Evolutionary conservation across 2,329 filamentous ascomycete species (phyloP).

Genomic region (Alternaria arbusti): DNA sequence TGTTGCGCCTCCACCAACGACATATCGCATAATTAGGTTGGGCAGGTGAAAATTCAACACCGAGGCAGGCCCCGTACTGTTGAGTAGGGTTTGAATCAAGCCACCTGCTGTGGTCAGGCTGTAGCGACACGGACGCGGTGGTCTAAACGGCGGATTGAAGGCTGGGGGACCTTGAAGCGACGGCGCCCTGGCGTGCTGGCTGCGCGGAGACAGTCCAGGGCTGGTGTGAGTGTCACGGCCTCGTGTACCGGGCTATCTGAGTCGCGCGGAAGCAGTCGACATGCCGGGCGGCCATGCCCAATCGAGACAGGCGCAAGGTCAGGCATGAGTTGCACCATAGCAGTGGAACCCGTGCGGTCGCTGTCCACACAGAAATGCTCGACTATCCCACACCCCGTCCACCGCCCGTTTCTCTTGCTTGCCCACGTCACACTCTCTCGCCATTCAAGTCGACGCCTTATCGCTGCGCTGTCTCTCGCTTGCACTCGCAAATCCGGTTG

Average conservation of each 20-base stretch:
- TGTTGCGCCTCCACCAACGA: constrained; percentile 30
- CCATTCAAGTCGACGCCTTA: neutral
- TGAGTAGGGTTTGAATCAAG: constrained; percentile 14
- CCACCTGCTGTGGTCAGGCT: constrained; percentile 9
- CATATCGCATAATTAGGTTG: constrained; percentile 20
- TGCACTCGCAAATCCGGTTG: constrained; percentile 3
- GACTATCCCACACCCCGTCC: constrained; percentile 28
- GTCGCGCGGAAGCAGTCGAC: constrained; percentile 26
- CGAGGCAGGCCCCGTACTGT: constrained; percentile 7
- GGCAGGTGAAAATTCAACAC: constrained; percentile 25
- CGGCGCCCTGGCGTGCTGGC: constrained; percentile 15
- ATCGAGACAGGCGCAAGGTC: neutral
- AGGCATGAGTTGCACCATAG: constrained; percentile 26
- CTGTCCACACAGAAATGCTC: constrained; percentile 36
- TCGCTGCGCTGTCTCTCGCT: constrained; percentile 12
- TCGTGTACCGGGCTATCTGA: constrained; percentile 26
- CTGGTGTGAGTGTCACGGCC: constrained; percentile 16
- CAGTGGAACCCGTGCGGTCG: constrained; percentile 17
- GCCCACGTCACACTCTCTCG: constrained; percentile 24
- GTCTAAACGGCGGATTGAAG: constrained; percentile 22
- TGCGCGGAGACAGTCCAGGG: constrained; percentile 6
- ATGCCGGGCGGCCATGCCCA: constrained; percentile 21
- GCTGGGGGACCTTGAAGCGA: constrained; percentile 22
- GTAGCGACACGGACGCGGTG: constrained; percentile 17
- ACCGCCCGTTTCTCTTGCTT: constrained; percentile 25